These are phyloP conservation scores for Yamadazyma dushanensis DNA, from an alignment of 1,139 yeast species.

Conservation along the genomic window DNA sequence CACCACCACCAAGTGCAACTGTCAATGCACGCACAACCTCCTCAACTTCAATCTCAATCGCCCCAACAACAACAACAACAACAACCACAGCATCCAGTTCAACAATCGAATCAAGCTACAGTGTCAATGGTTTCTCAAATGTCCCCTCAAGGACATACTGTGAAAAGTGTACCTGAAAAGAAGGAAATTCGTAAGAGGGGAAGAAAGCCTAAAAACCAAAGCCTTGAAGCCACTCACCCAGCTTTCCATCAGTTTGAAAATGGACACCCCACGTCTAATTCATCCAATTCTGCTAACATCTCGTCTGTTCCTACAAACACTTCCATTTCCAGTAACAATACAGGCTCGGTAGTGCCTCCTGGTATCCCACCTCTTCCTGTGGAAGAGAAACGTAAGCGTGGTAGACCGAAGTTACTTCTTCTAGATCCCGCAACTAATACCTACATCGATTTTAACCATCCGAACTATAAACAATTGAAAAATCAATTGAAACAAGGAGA, in stretches of 20 bases:
- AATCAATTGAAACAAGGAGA: conserved; percentile 31
- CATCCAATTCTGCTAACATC: not conserved
- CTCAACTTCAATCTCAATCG: conserved; percentile 12
- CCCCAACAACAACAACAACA: conserved; percentile 11
- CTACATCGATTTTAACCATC: conserved; percentile 45
- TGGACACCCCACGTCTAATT: not conserved
- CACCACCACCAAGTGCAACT: conserved; percentile 6
- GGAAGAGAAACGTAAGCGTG: conserved; percentile 37
- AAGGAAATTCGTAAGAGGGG: conserved; percentile 11
- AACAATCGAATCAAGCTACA: not conserved
- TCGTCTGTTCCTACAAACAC: not conserved
- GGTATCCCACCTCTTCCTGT: conserved; percentile 8
- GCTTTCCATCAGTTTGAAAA: conserved; percentile 12
- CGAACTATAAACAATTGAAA: conserved; percentile 42
- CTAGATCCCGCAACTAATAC: conserved; percentile 44
- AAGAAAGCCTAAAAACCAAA: conserved; percentile 12
- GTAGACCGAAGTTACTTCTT: conserved; percentile 46
- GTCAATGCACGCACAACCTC: conserved; percentile 6
- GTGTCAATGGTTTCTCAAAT: not conserved
- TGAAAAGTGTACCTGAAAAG: not conserved
- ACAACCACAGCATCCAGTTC: conserved; percentile 8
- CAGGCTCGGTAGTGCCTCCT: not conserved
- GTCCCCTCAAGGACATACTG: conserved; percentile 2
- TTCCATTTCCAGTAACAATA: not conserved
- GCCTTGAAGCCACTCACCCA: conserved; percentile 11